Evolutionary conservation across 2,329 filamentous ascomycete genomes (phyloP).

Genomic region (Diaporthe sp.): DNA sequence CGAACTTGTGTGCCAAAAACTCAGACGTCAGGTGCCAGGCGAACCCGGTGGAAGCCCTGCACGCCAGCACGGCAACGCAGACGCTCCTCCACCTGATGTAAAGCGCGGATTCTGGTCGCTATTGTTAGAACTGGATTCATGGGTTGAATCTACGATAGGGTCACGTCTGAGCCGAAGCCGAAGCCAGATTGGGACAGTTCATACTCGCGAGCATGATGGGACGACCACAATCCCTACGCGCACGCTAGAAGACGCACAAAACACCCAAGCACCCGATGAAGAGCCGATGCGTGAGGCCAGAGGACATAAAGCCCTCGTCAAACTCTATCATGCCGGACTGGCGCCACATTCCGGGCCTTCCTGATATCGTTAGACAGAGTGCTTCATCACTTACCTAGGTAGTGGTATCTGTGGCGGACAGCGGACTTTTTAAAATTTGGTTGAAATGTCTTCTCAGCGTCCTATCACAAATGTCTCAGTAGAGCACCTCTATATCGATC

Average conservation of each 20-base stretch:
- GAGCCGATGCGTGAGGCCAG: not conserved
- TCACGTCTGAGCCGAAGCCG: not conserved
- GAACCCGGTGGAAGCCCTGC: too few species aligned
- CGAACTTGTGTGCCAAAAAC: not conserved
- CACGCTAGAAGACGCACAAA: slow-evolving; percentile 2
- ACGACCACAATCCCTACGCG: not conserved
- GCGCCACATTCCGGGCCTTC: not conserved
- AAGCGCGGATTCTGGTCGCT: slow-evolving; percentile 6
- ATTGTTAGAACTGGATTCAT: not conserved
- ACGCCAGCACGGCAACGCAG: not conserved
- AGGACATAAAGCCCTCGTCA: not conserved
- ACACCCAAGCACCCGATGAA: not conserved
- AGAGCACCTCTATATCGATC: too few species aligned
- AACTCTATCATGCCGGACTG: not conserved
- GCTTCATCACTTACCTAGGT: too few species aligned
- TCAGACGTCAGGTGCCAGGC: not conserved
- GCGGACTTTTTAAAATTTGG: too few species aligned
- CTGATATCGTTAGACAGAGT: not conserved
- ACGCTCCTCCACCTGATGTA: too few species aligned
- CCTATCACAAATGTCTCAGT: too few species aligned
- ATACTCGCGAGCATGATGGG: not conserved
- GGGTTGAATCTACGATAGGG: not conserved
- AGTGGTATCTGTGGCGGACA: not conserved
- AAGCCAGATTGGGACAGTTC: not conserved
- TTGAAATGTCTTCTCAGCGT: not conserved